These are phyloP conservation scores for Sanghuangporus baumii DNA, from an alignment of 1,284 basidiomycete genomes.

Conservation along the genomic window DNA sequence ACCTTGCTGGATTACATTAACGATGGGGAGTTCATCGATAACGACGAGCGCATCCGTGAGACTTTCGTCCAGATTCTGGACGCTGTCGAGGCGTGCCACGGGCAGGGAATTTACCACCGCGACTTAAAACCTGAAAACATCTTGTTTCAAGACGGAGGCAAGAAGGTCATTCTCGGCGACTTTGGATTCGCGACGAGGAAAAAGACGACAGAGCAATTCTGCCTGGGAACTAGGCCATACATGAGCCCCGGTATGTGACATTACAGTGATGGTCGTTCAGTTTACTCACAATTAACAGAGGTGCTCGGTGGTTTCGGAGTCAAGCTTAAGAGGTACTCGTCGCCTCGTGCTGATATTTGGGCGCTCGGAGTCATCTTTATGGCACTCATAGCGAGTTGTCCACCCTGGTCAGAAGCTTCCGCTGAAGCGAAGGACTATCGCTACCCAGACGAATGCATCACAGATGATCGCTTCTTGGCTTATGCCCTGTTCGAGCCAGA, in stretches of 20 bases:
- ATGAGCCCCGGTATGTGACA: slow-evolving; percentile 83
- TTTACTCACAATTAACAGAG: neutral
- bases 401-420: slow-evolving; percentile 97
- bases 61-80: slow-evolving; percentile 93
- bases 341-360: slow-evolving; percentile 93
- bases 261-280: neutral
- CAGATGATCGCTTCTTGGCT: slow-evolving; percentile 58
- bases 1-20: slow-evolving; percentile 90
- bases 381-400: slow-evolving; percentile 92
- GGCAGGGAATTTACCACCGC: slow-evolving; percentile 90
- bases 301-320: neutral
- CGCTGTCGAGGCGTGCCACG: slow-evolving; percentile 87
- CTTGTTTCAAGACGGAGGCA: slow-evolving; percentile 71
- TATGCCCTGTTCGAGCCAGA: slow-evolving; percentile 60
- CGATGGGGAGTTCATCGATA: slow-evolving; percentile 69
- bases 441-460: too few relatives aligned
- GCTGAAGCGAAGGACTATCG: too few relatives aligned
- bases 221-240: slow-evolving; percentile 94
- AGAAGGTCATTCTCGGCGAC: slow-evolving; percentile 88
- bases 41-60: slow-evolving; percentile 78
- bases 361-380: slow-evolving; percentile 94
- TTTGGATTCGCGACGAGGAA: slow-evolving; percentile 97
- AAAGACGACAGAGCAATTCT: slow-evolving; percentile 83
- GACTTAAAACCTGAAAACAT: slow-evolving; percentile 99
- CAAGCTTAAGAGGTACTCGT: slow-evolving; percentile 37